phyloP scores from a whole-genome alignment of 1,284 basidiomycete genomes.

The Meira nashicola region DNA sequence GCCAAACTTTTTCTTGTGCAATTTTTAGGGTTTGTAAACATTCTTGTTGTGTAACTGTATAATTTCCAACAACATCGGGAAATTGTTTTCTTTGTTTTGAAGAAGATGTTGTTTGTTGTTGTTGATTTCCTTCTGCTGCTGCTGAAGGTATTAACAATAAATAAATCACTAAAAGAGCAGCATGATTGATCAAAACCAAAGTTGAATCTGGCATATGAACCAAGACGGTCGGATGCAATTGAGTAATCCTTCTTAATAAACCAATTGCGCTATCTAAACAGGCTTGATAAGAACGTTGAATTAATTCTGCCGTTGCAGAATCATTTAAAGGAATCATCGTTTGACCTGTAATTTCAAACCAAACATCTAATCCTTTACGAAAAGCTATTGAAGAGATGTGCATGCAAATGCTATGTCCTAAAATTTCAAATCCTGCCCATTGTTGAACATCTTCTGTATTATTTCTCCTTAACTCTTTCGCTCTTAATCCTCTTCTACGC shows the following conservation, averaged over 20 bases:
- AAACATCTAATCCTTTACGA: constrained; percentile 20
- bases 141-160: constrained; percentile 10
- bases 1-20: too few relatives aligned
- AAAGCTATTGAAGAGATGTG: constrained; percentile 31
- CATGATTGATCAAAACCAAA: constrained; percentile 32
- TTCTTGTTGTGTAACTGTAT: too few relatives aligned
- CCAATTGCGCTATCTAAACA: constrained; percentile 30
- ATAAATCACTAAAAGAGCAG: constrained; percentile 30
- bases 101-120: not conserved
- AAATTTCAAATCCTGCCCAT: constrained; percentile 22
- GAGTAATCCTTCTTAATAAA: constrained; percentile 23
- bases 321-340: not conserved
- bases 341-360: not conserved
- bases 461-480: constrained; percentile 1
- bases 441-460: constrained; percentile 16
- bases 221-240: constrained; percentile 19
- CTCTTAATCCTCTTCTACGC: not conserved
- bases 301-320: constrained; percentile 25
- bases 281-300: constrained; percentile 28
- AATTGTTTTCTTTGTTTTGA: too few relatives aligned
- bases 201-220: constrained; percentile 33
- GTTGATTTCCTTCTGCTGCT: not conserved
- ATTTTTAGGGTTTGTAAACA: too few relatives aligned
- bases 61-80: too few relatives aligned
- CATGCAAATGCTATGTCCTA: constrained; percentile 30